These are phyloP conservation scores for Geotrichum bryndzae DNA, from an alignment of 1,139 yeast species.

Conservation along the genomic window DNA sequence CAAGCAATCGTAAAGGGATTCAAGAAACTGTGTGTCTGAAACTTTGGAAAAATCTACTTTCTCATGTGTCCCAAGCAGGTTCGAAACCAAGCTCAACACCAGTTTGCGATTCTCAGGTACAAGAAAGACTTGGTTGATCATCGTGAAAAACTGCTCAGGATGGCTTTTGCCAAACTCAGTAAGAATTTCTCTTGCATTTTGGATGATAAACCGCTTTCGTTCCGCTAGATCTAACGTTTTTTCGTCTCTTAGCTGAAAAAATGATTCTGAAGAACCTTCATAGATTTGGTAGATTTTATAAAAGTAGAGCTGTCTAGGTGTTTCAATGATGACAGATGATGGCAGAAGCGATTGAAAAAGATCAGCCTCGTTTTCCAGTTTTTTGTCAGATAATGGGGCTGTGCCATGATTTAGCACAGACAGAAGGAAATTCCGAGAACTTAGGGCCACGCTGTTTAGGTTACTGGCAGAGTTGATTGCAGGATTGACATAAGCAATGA, in stretches of 20 bases:
- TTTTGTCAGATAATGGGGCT: slow-evolving; percentile 18
- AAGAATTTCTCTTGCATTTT: slow-evolving; percentile 42
- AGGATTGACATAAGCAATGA: slow-evolving; percentile 45
- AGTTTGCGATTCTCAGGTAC: slow-evolving; percentile 7
- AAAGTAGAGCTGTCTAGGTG: slow-evolving; percentile 11
- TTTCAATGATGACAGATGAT: slow-evolving; percentile 2
- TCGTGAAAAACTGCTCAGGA: slow-evolving; percentile 11
- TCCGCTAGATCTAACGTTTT: slow-evolving; percentile 12
- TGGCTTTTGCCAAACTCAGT: slow-evolving; percentile 1
- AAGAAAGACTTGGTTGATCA: background rate
- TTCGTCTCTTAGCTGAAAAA: slow-evolving; percentile 13
- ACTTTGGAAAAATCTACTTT: slow-evolving; percentile 7
- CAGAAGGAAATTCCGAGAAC: slow-evolving; percentile 42
- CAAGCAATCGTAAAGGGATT: slow-evolving; percentile 38
- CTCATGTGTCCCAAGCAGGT: slow-evolving; percentile 2
- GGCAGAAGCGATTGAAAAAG: background rate
- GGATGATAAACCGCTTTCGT: slow-evolving; percentile 45
- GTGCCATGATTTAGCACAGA: slow-evolving; percentile 31
- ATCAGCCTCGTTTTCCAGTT: slow-evolving; percentile 7
- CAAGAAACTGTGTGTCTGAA: slow-evolving; percentile 1
- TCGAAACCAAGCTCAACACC: slow-evolving; percentile 8
- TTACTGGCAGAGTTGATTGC: slow-evolving; percentile 60
- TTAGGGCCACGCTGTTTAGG: slow-evolving; percentile 36
- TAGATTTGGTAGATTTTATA: slow-evolving; percentile 2
- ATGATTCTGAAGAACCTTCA: slow-evolving; percentile 1